A percentile compares a stretch with the other conserved stretches of the same genome.
phyloP scores from a whole-genome alignment of 2,329 filamentous ascomycete species.

The Pseudogymnoascus sp. region DNA sequence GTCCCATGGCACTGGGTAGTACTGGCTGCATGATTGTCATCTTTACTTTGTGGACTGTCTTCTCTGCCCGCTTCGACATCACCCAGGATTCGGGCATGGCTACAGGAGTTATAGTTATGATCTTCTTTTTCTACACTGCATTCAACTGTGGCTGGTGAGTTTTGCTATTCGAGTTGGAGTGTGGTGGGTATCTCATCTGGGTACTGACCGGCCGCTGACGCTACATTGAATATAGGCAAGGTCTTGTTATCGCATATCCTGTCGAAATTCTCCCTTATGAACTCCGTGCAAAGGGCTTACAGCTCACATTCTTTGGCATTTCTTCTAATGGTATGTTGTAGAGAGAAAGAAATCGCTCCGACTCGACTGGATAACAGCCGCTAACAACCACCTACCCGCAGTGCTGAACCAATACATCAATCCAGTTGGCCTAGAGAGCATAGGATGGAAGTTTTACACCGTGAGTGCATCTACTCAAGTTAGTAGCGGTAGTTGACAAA shows the following conservation, averaged over 20 bases:
- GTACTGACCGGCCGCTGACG: background rate
- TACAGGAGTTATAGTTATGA: conserved; percentile 39
- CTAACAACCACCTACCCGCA: too few relatives aligned
- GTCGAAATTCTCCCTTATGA: conserved; percentile 35
- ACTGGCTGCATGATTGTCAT: conserved; percentile 16
- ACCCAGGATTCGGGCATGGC: conserved; percentile 26
- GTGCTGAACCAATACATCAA: too few relatives aligned
- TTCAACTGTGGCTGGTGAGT: background rate
- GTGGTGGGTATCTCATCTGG: conserved; percentile 25
- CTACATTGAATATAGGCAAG: too few relatives aligned
- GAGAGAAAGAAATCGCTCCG: too few relatives aligned
- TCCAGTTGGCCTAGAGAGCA: too few relatives aligned
- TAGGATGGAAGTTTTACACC: too few relatives aligned
- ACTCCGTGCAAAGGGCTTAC: conserved; percentile 28
- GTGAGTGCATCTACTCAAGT: too few relatives aligned
- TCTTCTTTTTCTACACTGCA: conserved; percentile 39
- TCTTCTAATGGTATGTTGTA: too few relatives aligned
- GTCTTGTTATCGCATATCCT: conserved; percentile 36
- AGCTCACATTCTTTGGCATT: too few relatives aligned
- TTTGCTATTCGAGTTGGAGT: background rate
- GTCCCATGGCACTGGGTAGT: conserved; percentile 18
- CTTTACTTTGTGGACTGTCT: conserved; percentile 14
- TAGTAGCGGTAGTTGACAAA: too few relatives aligned
- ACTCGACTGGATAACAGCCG: too few relatives aligned
- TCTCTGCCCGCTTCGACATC: background rate